Conservation (phyloP, 2,329 filamentous ascomycete genomes). For the Cytospora chrysosperma region DNA sequence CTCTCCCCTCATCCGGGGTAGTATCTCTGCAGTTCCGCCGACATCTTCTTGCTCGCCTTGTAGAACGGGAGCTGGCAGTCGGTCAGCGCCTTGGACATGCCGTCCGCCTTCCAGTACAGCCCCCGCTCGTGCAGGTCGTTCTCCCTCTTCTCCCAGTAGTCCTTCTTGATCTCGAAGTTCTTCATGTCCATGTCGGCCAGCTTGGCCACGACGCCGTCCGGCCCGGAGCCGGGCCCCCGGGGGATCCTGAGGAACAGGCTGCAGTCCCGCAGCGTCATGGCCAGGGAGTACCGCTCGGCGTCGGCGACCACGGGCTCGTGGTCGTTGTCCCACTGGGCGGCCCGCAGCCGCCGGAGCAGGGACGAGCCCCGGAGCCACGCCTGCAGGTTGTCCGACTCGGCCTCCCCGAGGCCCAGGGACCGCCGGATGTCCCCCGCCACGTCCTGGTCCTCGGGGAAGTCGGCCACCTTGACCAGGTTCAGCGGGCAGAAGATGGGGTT, state of each 20-base stretch:
- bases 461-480: slow-evolving; percentile 48
- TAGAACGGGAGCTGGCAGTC: slow-evolving; percentile 24
- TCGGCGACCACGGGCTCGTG: slow-evolving; percentile 40
- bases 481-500: slow-evolving; percentile 56
- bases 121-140: slow-evolving; percentile 61
- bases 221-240: slow-evolving; percentile 26
- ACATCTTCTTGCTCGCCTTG: slow-evolving; percentile 7
- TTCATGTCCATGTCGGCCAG: slow-evolving; percentile 80
- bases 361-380: slow-evolving; percentile 37
- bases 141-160: slow-evolving; percentile 68
- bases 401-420: slow-evolving; percentile 19
- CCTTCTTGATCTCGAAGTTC: slow-evolving; percentile 62
- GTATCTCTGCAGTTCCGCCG: slow-evolving; percentile 9
- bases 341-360: slow-evolving; percentile 38
- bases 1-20: background rate
- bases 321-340: slow-evolving; percentile 41
- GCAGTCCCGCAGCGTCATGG: slow-evolving; percentile 81
- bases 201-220: slow-evolving; percentile 49
- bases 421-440: slow-evolving; percentile 24
- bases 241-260: slow-evolving; percentile 68
- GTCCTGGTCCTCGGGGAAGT: slow-evolving; percentile 26
- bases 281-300: slow-evolving; percentile 52
- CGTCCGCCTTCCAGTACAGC: slow-evolving; percentile 53
- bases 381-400: slow-evolving; percentile 22
- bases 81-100: slow-evolving; percentile 6